Evolutionary conservation across 768 basidiomycete species (phyloP).

Genomic region (Coprinopsis marcescibilis): DNA sequence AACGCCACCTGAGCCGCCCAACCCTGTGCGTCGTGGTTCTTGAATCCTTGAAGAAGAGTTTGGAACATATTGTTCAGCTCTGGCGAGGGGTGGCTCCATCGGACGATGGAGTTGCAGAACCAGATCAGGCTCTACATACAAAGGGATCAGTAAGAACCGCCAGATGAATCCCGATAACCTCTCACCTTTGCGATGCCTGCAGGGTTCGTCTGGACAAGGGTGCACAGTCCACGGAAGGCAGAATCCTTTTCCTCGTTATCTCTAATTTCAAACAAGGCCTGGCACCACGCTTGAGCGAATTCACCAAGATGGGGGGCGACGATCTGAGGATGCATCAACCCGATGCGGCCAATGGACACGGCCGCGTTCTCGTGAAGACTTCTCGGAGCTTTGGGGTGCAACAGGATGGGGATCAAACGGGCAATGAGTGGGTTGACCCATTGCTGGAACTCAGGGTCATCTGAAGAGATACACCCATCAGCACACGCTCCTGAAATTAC

Average conservation of each 20-base stretch:
- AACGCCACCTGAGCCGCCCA: slow-evolving; percentile 80
- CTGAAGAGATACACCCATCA: slow-evolving; percentile 25
- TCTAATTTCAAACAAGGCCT: slow-evolving; percentile 94
- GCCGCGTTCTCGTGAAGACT: slow-evolving; percentile 97
- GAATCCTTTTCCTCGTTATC: slow-evolving; percentile 99
- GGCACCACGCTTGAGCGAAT: slow-evolving; percentile 96
- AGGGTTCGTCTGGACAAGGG: slow-evolving; percentile 91
- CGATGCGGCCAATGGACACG: slow-evolving; percentile 94
- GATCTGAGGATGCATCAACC: slow-evolving; percentile 82
- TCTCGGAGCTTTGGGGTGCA: slow-evolving; percentile 89
- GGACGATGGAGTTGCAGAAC: slow-evolving; percentile 97
- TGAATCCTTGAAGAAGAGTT: slow-evolving; percentile 84
- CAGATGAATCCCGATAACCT: not conserved
- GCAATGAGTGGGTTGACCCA: slow-evolving; percentile 86
- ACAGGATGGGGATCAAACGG: slow-evolving; percentile 86
- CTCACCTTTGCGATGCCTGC: slow-evolving; percentile 84
- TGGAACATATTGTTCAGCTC: slow-evolving; percentile 95
- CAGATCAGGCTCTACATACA: slow-evolving; percentile 74
- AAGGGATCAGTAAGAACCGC: slow-evolving; percentile 2
- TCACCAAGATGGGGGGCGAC: slow-evolving; percentile 87
- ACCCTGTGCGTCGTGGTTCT: slow-evolving; percentile 75
- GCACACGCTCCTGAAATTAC: slow-evolving; percentile 4
- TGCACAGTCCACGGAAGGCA: slow-evolving; percentile 96
- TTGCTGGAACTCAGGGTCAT: slow-evolving; percentile 84
- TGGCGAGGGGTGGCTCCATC: slow-evolving; percentile 89